Conservation (phyloP, 106 monocot genomes). For the Amphibolis antarctica region DNA sequence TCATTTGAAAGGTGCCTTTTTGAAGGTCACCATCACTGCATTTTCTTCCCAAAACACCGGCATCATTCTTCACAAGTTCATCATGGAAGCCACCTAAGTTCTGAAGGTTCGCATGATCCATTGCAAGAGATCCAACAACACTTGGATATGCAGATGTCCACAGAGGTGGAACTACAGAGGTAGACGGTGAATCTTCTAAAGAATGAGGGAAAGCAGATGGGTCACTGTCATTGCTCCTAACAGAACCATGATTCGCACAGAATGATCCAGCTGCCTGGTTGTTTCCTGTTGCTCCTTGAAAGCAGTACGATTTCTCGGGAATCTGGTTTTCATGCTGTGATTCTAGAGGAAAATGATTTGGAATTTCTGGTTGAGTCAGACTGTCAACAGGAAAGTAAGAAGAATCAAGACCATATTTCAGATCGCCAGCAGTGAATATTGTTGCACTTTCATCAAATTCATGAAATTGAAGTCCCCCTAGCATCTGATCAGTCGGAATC, state of each 20-base stretch:
- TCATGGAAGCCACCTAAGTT: neutral
- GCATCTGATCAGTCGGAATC: neutral
- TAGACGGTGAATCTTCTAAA: constrained; percentile 1
- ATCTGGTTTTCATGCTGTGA: neutral
- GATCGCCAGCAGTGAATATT: neutral
- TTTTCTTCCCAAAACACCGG: neutral
- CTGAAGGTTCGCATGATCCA: neutral
- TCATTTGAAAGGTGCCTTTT: neutral
- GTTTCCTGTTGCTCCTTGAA: neutral
- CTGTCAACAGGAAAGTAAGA: constrained; percentile 1
- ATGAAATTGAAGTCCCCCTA: neutral
- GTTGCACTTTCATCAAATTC: neutral
- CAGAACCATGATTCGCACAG: constrained; percentile 1
- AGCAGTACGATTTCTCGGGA: neutral
- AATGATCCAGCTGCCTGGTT: neutral
- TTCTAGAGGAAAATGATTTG: neutral
- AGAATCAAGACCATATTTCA: neutral
- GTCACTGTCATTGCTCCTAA: constrained; percentile 2
- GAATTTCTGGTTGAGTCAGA: neutral
- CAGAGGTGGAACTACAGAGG: constrained; percentile 4
- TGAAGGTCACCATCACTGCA: neutral
- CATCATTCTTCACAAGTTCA: neutral
- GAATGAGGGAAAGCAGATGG: neutral
- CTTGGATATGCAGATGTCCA: constrained; percentile 6
- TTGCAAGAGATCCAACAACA: constrained; percentile 1